phyloP scores from a whole-genome alignment of 768 basidiomycete species.

The Lentinula edodes region DNA sequence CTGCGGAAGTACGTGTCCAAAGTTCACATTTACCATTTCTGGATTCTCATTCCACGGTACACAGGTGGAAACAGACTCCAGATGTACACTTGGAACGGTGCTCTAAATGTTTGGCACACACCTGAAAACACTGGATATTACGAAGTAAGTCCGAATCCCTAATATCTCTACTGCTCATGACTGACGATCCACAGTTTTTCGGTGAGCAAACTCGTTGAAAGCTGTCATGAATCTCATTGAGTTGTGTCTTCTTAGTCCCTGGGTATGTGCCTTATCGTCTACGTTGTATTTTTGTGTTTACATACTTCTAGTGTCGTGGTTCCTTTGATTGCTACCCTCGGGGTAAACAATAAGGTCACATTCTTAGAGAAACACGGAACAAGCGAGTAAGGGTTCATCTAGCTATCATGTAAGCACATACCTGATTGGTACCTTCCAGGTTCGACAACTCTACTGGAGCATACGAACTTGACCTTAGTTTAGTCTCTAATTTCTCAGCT shows the following conservation, averaged over 20 bases:
- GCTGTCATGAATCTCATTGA: constrained; percentile 10
- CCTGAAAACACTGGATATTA: constrained; percentile 64
- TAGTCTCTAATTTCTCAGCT: constrained; percentile 40
- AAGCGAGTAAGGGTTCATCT: constrained; percentile 30
- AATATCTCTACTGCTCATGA: neutral
- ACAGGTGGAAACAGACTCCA: constrained; percentile 36
- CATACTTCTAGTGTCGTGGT: constrained; percentile 50
- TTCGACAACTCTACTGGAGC: constrained; percentile 67
- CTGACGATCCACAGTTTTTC: constrained; percentile 3
- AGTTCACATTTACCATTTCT: neutral
- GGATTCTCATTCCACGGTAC: neutral
- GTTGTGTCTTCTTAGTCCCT: constrained; percentile 30
- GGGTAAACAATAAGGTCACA: constrained; percentile 76
- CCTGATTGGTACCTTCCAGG: constrained; percentile 18
- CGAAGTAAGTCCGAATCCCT: constrained; percentile 39
- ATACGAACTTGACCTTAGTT: constrained; percentile 67
- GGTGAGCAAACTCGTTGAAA: neutral
- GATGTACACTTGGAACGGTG: constrained; percentile 50
- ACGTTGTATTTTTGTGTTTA: neutral
- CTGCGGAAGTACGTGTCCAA: constrained; percentile 44
- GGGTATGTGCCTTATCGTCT: constrained; percentile 29
- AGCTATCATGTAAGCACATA: neutral
- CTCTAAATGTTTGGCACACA: constrained; percentile 56
- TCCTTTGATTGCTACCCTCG: constrained; percentile 69
- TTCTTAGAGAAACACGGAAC: constrained; percentile 76